A percentile compares a stretch with the other conserved stretches of the same genome.
phyloP scores from a whole-genome alignment of 2,329 filamentous ascomycete genomes.

The Harringtonia lauricola region DNA sequence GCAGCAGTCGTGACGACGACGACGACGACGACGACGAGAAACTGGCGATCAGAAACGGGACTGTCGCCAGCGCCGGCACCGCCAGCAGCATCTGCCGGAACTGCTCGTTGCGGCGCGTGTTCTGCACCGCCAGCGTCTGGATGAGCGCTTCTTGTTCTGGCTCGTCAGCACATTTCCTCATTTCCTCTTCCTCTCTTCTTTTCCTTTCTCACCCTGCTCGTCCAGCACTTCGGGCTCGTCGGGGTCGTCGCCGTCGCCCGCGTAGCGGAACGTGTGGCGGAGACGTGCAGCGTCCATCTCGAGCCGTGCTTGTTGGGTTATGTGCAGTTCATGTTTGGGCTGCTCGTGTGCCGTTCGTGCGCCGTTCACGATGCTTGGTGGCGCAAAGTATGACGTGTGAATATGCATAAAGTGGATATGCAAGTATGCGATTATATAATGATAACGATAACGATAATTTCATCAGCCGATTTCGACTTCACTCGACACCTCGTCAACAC shows the following conservation, averaged over 20 bases:
- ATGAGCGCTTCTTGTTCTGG: slow-evolving; percentile 58
- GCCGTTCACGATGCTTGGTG: too few relatives aligned
- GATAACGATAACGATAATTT: too few relatives aligned
- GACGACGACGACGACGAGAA: slow-evolving; percentile 13
- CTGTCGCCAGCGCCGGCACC: slow-evolving; percentile 27
- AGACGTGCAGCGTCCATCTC: slow-evolving; percentile 41
- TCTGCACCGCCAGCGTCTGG: slow-evolving; percentile 37
- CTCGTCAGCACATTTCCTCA: not conserved
- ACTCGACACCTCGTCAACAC: not conserved
- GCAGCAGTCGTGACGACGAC: slow-evolving; percentile 25
- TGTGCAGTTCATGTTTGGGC: too few relatives aligned
- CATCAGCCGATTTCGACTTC: not conserved
- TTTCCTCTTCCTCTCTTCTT: not conserved
- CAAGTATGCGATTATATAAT: not conserved
- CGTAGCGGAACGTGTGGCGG: slow-evolving; percentile 69
- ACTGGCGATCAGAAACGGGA: slow-evolving; percentile 20
- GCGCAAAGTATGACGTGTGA: too few relatives aligned
- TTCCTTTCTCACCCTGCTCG: slow-evolving; percentile 49
- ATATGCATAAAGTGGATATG: not conserved
- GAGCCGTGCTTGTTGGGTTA: slow-evolving; percentile 1
- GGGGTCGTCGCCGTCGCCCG: slow-evolving; percentile 43
- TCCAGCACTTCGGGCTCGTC: slow-evolving; percentile 55
- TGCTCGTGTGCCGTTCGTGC: too few relatives aligned
- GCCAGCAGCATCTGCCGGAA: slow-evolving; percentile 44
- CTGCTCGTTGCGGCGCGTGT: slow-evolving; percentile 44